phyloP scores from a whole-genome alignment of 306 rosid genomes.

The Cicer pinnatifidum region DNA sequence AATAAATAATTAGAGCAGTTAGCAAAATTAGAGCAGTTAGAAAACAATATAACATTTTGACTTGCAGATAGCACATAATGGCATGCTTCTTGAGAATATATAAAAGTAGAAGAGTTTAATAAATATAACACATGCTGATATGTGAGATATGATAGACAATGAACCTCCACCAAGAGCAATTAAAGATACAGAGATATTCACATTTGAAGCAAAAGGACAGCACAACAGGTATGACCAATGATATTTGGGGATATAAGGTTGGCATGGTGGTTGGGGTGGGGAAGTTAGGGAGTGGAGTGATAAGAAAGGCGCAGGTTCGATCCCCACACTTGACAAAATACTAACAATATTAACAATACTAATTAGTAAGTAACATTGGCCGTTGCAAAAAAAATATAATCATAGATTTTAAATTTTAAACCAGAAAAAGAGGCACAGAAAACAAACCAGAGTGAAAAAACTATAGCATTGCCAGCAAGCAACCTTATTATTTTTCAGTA shows the following conservation, averaged over 20 bases:
- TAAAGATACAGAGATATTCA: neutral
- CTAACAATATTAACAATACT: no score
- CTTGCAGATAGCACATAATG: neutral
- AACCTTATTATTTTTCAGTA: no score
- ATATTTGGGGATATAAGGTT: no score
- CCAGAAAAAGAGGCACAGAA: neutral
- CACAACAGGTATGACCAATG: neutral
- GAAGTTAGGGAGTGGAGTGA: no score
- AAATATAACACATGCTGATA: neutral
- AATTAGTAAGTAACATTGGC: no score
- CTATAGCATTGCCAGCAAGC: neutral
- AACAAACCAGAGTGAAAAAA: constrained; percentile 7
- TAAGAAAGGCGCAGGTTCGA: no score
- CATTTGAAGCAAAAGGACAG: neutral
- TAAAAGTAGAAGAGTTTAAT: neutral
- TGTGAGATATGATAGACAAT: neutral
- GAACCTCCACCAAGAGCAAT: constrained; percentile 29
- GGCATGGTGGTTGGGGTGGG: no score
- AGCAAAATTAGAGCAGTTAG: neutral
- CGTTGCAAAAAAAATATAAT: no score
- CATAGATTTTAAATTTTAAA: neutral
- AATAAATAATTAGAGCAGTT: neutral
- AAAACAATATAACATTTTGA: neutral
- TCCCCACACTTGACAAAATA: no score
- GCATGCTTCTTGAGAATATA: neutral